These are phyloP conservation scores for Penicillium nucicola DNA, from an alignment of 495 filamentous ascomycete species.

Conservation along the genomic window DNA sequence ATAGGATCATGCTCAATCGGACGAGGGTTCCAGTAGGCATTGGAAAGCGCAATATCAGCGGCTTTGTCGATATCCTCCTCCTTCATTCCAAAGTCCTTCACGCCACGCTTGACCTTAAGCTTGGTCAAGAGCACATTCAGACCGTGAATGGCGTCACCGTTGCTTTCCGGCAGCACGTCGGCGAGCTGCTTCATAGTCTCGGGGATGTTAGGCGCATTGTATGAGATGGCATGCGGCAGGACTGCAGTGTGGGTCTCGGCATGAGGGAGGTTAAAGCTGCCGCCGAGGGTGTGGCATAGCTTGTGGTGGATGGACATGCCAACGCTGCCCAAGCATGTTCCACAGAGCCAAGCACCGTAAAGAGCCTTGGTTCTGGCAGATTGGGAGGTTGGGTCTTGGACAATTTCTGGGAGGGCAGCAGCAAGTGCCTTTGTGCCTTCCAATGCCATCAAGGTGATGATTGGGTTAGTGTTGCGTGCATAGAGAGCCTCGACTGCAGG, in stretches of 20 bases:
- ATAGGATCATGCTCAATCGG: constrained; percentile 53
- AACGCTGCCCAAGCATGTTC: constrained; percentile 59
- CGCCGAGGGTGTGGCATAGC: constrained; percentile 66
- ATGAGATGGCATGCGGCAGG: constrained; percentile 63
- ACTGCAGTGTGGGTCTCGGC: constrained; percentile 69
- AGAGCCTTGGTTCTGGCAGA: constrained; percentile 55
- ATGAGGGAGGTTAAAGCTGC: constrained; percentile 67
- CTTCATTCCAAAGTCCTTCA: constrained; percentile 61
- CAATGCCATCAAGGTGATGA: constrained; percentile 55
- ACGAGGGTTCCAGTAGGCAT: constrained; percentile 65
- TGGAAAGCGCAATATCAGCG: constrained; percentile 60
- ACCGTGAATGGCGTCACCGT: constrained; percentile 57
- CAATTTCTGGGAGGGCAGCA: constrained; percentile 53
- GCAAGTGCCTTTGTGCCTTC: constrained; percentile 56
- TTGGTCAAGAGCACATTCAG: constrained; percentile 58
- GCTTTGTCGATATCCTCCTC: constrained; percentile 66
- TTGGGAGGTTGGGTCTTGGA: constrained; percentile 44
- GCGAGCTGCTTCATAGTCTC: constrained; percentile 57
- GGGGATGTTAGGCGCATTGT: constrained; percentile 63
- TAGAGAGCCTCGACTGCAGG: constrained; percentile 61
- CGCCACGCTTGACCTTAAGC: constrained; percentile 54
- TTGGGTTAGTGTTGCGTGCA: constrained; percentile 58
- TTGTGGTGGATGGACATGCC: constrained; percentile 73
- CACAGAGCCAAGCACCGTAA: constrained; percentile 68
- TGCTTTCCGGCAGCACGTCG: constrained; percentile 54